A percentile compares a stretch with the other conserved stretches of the same genome.
Conservation (phyloP, 768 basidiomycete species). For the Tulasnella sp. region DNA sequence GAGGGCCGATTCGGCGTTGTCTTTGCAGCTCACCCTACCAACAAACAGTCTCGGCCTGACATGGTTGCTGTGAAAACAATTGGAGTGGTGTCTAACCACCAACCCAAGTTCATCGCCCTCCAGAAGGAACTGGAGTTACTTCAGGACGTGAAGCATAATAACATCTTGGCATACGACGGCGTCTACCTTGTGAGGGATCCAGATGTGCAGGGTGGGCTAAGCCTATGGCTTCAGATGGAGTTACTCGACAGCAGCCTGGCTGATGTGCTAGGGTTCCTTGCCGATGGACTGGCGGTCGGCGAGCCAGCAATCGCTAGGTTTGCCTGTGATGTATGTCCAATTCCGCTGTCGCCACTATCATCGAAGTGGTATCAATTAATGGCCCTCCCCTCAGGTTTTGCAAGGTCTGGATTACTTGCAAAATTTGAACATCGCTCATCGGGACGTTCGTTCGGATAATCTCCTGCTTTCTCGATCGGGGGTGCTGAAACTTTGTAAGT, state of each 20-base stretch:
- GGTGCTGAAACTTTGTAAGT: slow-evolving; percentile 63
- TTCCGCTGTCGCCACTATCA: background rate
- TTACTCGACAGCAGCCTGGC: slow-evolving; percentile 83
- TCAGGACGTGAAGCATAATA: slow-evolving; percentile 45
- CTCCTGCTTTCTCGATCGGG: slow-evolving; percentile 59
- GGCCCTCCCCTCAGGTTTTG: slow-evolving; percentile 39
- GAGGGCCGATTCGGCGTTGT: slow-evolving; percentile 78
- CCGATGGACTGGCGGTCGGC: slow-evolving; percentile 48
- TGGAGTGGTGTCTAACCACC: slow-evolving; percentile 37
- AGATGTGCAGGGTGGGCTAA: slow-evolving; percentile 33
- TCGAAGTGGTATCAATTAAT: background rate
- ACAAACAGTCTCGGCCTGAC: background rate
- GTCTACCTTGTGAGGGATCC: slow-evolving; percentile 23
- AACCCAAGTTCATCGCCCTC: slow-evolving; percentile 49
- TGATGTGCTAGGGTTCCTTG: slow-evolving; percentile 52
- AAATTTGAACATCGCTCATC: slow-evolving; percentile 58
- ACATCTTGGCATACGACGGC: slow-evolving; percentile 55
- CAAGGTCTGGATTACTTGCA: slow-evolving; percentile 57
- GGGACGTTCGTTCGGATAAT: slow-evolving; percentile 80
- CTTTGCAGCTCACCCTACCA: slow-evolving; percentile 30
- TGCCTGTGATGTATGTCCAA: slow-evolving; percentile 51
- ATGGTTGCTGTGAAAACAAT: slow-evolving; percentile 74
- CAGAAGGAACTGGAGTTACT: slow-evolving; percentile 51
- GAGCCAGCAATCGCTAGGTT: slow-evolving; percentile 67
- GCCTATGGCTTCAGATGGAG: slow-evolving; percentile 84